Evolutionary conservation across 306 rosid genomes (phyloP), one percentile per base, ranked within the genome.

Genomic region (Acacia acuminata): DNA sequence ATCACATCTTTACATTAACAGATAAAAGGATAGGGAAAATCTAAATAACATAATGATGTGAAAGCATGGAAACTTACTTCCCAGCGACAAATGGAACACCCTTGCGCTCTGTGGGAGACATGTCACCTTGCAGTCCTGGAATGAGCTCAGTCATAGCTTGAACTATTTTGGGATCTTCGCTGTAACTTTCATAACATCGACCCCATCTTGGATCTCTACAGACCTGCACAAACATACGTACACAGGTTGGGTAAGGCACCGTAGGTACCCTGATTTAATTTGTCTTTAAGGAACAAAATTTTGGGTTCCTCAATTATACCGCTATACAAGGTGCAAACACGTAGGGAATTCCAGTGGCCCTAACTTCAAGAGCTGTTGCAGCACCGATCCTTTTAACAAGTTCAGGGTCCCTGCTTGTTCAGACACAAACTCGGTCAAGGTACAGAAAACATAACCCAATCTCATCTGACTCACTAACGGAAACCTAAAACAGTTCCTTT

Each of bases 181-280:
- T 81, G 84, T 85, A 88, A 65, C 91, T 88, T 78, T 88, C 91
- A 5, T 81, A 88, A 71, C 91, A 88, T 32, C 91, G 85, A 74
- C 91, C 91, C 91, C 91, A 85, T 67, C 91, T 83, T 30, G 91
- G 91, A 85, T 88, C 91, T 81, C 91, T 85, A 78, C 91, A 88
- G 3, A 88, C 91, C 91, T 88, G 72, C 55, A 78, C 13, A 43
- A 78, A 85, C 30, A 22, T 74, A 56, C 38, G 22, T 63, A 51
- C 25, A 55, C 3, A 50, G 16, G 55, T 78, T 22, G 73, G 44
- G 42, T 63, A 36, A 63, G 72, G 36, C 19, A 15, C 47, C 56
- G 24, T 22, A n/a, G 73, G 22, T 0, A 25, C 19, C 27, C 14
- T 77, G 53, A 19, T 2, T 10, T 77, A 6, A 14, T 15, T 11